These are phyloP conservation scores for Aegilops bicornis DNA, from an alignment of 176 grass and related monocot genomes.

Conservation along the genomic window DNA sequence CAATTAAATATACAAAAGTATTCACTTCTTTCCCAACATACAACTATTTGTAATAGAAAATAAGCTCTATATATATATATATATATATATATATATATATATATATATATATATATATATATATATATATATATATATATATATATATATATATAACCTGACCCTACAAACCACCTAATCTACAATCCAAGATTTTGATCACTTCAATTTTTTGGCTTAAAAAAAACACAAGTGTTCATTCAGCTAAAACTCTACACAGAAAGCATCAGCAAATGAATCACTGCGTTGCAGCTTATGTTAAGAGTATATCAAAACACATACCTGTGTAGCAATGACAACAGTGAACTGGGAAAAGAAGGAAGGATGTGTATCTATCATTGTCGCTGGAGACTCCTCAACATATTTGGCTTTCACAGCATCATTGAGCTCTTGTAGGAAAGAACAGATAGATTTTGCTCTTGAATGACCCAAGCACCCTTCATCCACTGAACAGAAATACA, in stretches of 20 bases:
- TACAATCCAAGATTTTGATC: background rate
- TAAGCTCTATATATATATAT: background rate
- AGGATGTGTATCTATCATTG: slow-evolving; percentile 72
- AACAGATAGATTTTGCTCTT: slow-evolving; percentile 91
- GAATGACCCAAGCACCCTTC: slow-evolving; percentile 72
- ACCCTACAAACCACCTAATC: background rate
- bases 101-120: no score
- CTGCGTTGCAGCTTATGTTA: background rate
- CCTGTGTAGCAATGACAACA: slow-evolving; percentile 88
- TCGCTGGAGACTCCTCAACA: slow-evolving; percentile 74
- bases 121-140: no score
- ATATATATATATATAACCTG: no score
- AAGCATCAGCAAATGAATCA: slow-evolving; percentile 8
- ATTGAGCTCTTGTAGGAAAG: slow-evolving; percentile 92
- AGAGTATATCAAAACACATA: slow-evolving; percentile 21
- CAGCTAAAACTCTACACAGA: slow-evolving; percentile 6
- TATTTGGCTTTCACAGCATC: slow-evolving; percentile 96
- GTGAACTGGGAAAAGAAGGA: slow-evolving; percentile 85
- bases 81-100: no score
- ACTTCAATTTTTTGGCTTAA: background rate
- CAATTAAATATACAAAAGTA: background rate
- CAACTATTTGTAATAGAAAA: background rate
- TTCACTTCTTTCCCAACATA: background rate
- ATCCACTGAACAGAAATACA: slow-evolving; percentile 66
- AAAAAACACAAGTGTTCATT: background rate